Base-by-base conservation (phyloP, 768 basidiomycete species). In the Phaeolepiota aurea region DNA sequence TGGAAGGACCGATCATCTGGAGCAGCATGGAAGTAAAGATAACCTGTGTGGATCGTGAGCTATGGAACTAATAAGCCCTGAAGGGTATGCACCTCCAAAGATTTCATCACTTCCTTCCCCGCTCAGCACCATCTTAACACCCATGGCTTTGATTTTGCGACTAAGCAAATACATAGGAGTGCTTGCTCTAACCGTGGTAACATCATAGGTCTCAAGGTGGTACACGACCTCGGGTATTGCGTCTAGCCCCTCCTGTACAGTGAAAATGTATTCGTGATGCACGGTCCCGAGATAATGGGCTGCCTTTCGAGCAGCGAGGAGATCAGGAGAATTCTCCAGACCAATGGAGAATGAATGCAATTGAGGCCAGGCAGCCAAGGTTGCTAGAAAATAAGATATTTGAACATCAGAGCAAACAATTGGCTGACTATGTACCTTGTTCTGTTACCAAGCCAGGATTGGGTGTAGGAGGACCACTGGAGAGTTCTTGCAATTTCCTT, bases 91-190 rank as follows among this genome's bases (percentile, higher is more conserved):
- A 87, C 92, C 93, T 67, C 94, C 94, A 25, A 97, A 77, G 46
- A 98, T 91, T 63, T 99, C 96, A 52, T 99, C 96, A 47, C 87
- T 90, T 28, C 96, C 96, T 63, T 99, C 96, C 13, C 96, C 96
- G 48, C 86, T 89, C 23, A 98, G 72, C 12, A 99, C 96, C 96
- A 99, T 99, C 69, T 99, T 99, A 40, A 99, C 96, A 43, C 96
- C 96, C 88, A 91, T 97, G 3, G 96, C 94, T 67, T 98, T 99
- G 69, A 99, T 93, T 68, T 99, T 98, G 37, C 96, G 77, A 57
- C 87, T 90, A 44, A 99, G 78, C 20, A 99, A 80, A 63, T 98
- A 98, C 96, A 99, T 99, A 2, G 96, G 96, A 3, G 93, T 97
- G 53, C 87, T 90, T 5, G 96, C 96, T 36, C 96, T 84, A 37